These are phyloP conservation scores for Leonotis leonurus DNA, from an alignment of 257 asterid species.

Conservation along the genomic window DNA sequence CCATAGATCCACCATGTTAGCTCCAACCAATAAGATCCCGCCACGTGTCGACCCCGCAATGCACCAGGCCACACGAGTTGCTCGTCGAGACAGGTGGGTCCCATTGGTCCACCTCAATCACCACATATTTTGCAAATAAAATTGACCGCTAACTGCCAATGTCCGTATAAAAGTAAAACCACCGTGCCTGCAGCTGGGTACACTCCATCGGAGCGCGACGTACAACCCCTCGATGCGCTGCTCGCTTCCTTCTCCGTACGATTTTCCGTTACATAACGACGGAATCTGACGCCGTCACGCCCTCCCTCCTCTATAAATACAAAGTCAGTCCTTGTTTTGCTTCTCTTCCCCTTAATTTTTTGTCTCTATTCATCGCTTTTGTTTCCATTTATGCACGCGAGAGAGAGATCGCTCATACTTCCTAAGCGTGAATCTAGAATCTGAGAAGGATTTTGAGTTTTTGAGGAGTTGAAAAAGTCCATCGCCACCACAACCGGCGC, in stretches of 20 bases:
- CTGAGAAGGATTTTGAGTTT: no score
- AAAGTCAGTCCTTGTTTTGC: constrained; percentile 15
- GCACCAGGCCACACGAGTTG: no score
- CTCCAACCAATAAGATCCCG: no score
- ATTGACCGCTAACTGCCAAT: constrained; percentile 23
- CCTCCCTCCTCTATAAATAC: constrained; percentile 45
- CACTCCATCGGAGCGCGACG: constrained; percentile 15
- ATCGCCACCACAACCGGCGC: no score
- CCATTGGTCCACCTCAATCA: constrained; percentile 41
- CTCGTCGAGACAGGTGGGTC: constrained; percentile 75
- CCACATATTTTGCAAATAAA: constrained; percentile 28
- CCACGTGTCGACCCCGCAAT: no score
- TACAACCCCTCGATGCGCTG: constrained; percentile 17
- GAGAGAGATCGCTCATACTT: neutral
- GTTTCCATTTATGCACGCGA: constrained; percentile 21
- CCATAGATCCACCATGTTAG: no score
- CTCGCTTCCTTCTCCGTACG: neutral
- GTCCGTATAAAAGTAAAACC: constrained; percentile 22
- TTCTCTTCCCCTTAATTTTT: no score
- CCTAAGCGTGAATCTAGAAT: constrained; percentile 24
- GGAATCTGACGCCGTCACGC: constrained; percentile 46
- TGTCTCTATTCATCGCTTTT: constrained; percentile 35
- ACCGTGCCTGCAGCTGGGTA: constrained; percentile 18
- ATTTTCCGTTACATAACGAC: constrained; percentile 65
- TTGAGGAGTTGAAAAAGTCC: neutral